phyloP scores from a whole-genome alignment of 1,284 basidiomycete genomes.

The Macrocystidia cucumis region DNA sequence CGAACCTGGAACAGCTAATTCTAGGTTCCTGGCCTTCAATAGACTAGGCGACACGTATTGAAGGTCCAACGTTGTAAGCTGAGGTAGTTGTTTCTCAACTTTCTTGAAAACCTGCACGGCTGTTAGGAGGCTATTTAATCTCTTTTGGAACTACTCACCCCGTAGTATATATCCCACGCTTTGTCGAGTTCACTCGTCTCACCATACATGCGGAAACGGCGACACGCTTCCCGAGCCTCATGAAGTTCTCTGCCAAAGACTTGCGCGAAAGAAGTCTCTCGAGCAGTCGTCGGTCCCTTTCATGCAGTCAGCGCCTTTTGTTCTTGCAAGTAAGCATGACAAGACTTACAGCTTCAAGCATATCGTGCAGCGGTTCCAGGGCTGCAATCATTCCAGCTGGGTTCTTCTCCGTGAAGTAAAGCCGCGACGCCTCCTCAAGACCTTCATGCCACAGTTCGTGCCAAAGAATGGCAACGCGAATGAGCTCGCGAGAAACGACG shows the following conservation, averaged over 20 bases:
- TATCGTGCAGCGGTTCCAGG: constrained; percentile 90
- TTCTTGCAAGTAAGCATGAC: no score
- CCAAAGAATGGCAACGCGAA: constrained; percentile 97
- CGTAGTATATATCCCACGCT: constrained; percentile 99
- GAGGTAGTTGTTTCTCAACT: constrained; percentile 90
- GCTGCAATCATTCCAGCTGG: constrained; percentile 98
- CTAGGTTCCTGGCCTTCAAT: constrained; percentile 83
- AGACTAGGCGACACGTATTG: constrained; percentile 97
- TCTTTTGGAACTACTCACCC: constrained; percentile 30
- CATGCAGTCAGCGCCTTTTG: not conserved
- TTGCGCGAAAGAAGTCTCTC: constrained; percentile 95
- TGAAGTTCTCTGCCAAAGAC: constrained; percentile 91
- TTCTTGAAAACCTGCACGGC: constrained; percentile 85
- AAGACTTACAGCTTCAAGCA: constrained; percentile 78
- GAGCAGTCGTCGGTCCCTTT: constrained; percentile 87
- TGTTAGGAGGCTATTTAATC: not conserved
- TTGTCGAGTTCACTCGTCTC: constrained; percentile 91
- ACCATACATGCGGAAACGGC: constrained; percentile 81
- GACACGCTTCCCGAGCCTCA: constrained; percentile 92
- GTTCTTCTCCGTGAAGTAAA: constrained; percentile 98
- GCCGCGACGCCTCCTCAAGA: constrained; percentile 93
- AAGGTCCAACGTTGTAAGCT: constrained; percentile 87
- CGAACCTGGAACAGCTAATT: constrained; percentile 90
- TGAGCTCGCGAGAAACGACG: constrained; percentile 91
- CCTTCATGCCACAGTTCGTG: constrained; percentile 99